These are phyloP conservation scores for Nadsonia starkeyi-henricii DNA, from an alignment of 1,139 yeast species.

Conservation along the genomic window DNA sequence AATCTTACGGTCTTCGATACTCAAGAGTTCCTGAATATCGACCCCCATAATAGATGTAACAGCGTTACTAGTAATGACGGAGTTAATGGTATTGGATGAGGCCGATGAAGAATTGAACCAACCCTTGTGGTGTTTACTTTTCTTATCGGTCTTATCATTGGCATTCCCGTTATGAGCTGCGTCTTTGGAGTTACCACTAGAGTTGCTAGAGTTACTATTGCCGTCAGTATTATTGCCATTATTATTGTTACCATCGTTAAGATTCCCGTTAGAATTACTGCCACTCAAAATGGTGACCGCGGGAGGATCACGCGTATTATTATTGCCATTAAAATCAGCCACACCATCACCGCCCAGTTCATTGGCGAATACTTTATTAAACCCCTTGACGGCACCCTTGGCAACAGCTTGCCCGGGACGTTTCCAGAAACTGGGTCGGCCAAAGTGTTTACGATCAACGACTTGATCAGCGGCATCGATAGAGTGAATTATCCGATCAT, in stretches of 20 bases:
- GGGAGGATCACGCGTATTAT: neutral
- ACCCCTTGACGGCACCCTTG: slow-evolving; percentile 20
- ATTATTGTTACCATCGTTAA: neutral
- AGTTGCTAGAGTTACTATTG: neutral
- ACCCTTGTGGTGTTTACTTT: neutral
- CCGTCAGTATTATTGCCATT: neutral
- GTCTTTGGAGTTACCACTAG: neutral
- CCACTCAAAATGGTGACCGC: neutral
- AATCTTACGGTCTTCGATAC: slow-evolving; percentile 42
- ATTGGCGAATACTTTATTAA: slow-evolving; percentile 22
- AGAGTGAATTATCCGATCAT: neutral
- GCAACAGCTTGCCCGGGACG: slow-evolving; percentile 26
- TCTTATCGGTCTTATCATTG: neutral
- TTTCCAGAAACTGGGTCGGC: slow-evolving; percentile 23
- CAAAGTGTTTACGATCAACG: slow-evolving; percentile 14
- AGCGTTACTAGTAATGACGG: too few relatives aligned
- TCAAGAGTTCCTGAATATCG: slow-evolving; percentile 26
- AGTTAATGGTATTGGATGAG: neutral
- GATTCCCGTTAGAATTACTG: neutral
- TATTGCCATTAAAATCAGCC: neutral
- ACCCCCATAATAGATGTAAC: neutral
- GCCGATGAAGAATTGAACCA: neutral
- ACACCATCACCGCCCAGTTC: slow-evolving; percentile 13
- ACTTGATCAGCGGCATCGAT: slow-evolving; percentile 12
- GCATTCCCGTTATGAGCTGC: neutral